Evolutionary conservation across 208 protist genomes (phyloP), one percentile per base, ranked within the genome.

Genomic region (Crithidia expoeki): DNA sequence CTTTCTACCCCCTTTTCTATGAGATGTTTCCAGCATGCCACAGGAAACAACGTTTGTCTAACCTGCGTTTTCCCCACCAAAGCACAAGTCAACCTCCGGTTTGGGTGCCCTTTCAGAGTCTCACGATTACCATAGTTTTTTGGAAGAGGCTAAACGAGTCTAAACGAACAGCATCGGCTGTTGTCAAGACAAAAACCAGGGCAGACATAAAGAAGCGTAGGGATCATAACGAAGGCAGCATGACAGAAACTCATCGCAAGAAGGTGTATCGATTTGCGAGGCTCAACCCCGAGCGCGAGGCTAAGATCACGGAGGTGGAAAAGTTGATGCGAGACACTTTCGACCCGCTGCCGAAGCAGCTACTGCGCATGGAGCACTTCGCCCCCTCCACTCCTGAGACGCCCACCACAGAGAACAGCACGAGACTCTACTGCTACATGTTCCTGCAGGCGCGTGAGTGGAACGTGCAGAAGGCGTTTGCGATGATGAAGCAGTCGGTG

Each of bases 391-490:
- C 60, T 4, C 40, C 51, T 2, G 34, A 36, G 9, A 51, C 72
- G 0, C 68, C 78, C 17, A 88, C 83, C 10, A 21, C 32, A 19
- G 25, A 80, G 28, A 83, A 80, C n/a, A 40, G 55, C 14, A 68
- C 52, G n/a, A 80, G 85, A 9, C 40, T 80, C 27, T 81, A 74
- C 57, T 83, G 72, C 21, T 87, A 89, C 68, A 44, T 38, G 11
- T 88, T 82, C 44, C 76, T 94, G 25, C 55, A 64, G 38, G 33
- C 77, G 2, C 74, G 78, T 14, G 47, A 79, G 34, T 91, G 88
- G 85, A 61, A 86, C 38, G 76, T 91, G 38, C 57, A 74, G 28
- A 79, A 84, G 49, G 85, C 85, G 1, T 56, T 88, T 10, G 73
- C 61, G 40, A 91, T 89, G 83, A 55, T 79, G 17, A 51, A 80